Conservation (phyloP, 1,139 yeast species). For the Waltiozyma sp. region DNA sequence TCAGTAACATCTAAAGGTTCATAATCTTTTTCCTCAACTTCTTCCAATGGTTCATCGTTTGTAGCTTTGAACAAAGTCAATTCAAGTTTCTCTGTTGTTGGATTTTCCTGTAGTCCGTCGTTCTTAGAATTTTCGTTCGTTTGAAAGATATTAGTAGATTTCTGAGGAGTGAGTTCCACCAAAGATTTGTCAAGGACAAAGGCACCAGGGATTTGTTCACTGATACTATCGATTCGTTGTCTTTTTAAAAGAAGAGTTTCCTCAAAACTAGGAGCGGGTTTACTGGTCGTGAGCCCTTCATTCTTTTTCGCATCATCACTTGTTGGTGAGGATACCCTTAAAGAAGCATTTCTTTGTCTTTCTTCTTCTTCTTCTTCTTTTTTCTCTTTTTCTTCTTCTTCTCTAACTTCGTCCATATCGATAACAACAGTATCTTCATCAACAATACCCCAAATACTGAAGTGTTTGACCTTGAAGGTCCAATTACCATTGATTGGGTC, state of each 20-base stretch:
- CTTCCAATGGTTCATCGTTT: constrained; percentile 5
- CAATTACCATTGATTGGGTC: constrained; percentile 69
- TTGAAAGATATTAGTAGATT: constrained; percentile 7
- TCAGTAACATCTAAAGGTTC: constrained; percentile 45
- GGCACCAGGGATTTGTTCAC: not conserved
- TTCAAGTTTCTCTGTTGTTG: too few species aligned
- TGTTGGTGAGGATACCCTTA: too few species aligned
- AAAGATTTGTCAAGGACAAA: constrained; percentile 1
- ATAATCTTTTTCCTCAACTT: constrained; percentile 41
- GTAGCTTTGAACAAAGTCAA: not conserved
- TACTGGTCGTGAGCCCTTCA: not conserved
- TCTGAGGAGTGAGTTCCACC: not conserved
- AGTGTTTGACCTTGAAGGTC: constrained; percentile 82
- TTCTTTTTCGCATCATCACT: too few species aligned
- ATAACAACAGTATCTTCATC: constrained; percentile 55
- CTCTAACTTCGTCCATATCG: constrained; percentile 24
- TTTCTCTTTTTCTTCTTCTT: constrained; percentile 22
- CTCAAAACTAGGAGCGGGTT: not conserved
- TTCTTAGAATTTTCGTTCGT: constrained; percentile 7
- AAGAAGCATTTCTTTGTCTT: too few species aligned
- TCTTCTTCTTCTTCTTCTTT: constrained; percentile 19
- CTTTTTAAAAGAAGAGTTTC: constrained; percentile 15
- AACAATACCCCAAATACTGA: constrained; percentile 86
- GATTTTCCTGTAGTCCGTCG: too few species aligned
- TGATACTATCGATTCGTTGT: constrained; percentile 4